Evolutionary conservation across 306 rosid species (phyloP).

Genomic region (Trifolium dubium): DNA sequence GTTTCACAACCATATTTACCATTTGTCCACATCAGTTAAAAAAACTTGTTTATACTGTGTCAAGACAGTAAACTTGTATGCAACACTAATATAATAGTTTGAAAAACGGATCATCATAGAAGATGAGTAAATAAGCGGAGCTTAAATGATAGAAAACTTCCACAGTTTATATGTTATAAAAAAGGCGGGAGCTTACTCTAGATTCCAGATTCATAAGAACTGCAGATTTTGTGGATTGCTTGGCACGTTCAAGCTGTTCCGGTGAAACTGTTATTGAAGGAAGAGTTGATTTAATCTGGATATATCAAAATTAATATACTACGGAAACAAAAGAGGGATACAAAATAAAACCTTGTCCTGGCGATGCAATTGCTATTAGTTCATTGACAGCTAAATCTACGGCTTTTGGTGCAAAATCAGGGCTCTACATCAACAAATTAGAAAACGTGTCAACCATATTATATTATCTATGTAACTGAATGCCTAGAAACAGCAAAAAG

Average conservation of each 20-base stretch:
- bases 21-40: neutral
- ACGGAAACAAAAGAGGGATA: conserved; percentile 1
- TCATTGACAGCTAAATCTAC: conserved; percentile 84
- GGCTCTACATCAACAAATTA: conserved; percentile 57
- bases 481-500: neutral
- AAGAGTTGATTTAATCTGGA: conserved; percentile 1
- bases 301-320: conserved; percentile 25
- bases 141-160: too few species aligned
- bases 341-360: conserved; percentile 75
- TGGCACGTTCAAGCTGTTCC: conserved; percentile 89
- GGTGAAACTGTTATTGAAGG: conserved; percentile 63
- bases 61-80: too few species aligned
- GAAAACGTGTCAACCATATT: conserved; percentile 29
- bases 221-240: conserved; percentile 85
- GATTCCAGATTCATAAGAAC: conserved; percentile 97
- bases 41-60: too few species aligned
- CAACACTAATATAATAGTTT: too few species aligned
- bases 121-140: too few species aligned
- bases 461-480: conserved; percentile 20
- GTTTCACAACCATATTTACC: neutral
- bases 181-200: conserved; percentile 60
- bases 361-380: conserved; percentile 73
- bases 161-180: neutral
- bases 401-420: conserved; percentile 66
- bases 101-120: too few species aligned